Conservation (phyloP, 2,329 filamentous ascomycete genomes). For the Paradendryphiella salina region DNA sequence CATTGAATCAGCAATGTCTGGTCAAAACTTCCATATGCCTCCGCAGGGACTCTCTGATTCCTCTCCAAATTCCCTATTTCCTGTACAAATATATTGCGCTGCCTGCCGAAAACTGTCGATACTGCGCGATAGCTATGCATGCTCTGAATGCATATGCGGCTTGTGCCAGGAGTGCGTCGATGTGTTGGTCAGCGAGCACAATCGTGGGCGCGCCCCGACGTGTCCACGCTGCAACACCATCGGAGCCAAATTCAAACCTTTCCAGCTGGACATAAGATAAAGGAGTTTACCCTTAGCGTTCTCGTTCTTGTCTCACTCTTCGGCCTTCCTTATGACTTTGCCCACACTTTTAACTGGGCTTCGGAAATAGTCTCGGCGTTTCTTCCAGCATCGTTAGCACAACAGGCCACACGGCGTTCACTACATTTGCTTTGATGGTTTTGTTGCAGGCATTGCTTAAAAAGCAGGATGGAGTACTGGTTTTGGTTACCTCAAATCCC, state of each 20-base stretch:
- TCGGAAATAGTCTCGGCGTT: constrained; percentile 8
- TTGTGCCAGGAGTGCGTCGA: constrained; percentile 88
- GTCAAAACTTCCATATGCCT: constrained; percentile 64
- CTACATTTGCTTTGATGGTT: constrained; percentile 7
- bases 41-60: constrained; percentile 59
- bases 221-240: constrained; percentile 80
- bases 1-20: constrained; percentile 71
- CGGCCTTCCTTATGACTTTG: constrained; percentile 16
- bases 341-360: constrained; percentile 4
- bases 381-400: constrained; percentile 20
- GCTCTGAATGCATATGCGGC: constrained; percentile 94
- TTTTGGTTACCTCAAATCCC: background rate
- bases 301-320: constrained; percentile 11
- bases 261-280: constrained; percentile 80
- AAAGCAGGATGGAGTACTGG: constrained; percentile 8
- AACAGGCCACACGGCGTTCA: constrained; percentile 26
- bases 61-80: constrained; percentile 57
- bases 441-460: constrained; percentile 3
- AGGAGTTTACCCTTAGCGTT: constrained; percentile 2
- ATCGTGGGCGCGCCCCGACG: constrained; percentile 66
- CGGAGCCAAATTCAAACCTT: constrained; percentile 79
- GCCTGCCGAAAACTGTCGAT: constrained; percentile 78
- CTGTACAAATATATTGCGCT: constrained; percentile 88
- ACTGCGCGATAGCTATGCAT: constrained; percentile 85
- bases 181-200: constrained; percentile 74